These are phyloP conservation scores for Colletotrichum tropicale DNA, from an alignment of 2,329 filamentous ascomycete genomes.

Conservation along the genomic window DNA sequence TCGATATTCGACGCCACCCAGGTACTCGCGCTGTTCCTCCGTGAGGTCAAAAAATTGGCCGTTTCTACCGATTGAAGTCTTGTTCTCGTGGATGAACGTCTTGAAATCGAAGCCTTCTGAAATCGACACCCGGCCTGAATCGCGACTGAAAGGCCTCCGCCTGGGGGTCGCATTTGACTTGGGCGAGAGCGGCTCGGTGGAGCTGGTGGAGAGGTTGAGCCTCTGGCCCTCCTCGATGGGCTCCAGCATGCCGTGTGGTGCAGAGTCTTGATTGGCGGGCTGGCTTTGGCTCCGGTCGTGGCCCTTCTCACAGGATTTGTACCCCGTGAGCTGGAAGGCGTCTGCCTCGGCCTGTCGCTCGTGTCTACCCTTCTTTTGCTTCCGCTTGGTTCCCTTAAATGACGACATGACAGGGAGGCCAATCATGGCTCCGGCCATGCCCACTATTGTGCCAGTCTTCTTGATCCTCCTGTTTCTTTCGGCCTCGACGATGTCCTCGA, in stretches of 20 bases:
- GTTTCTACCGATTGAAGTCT: conserved; percentile 52
- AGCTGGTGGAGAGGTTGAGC: not conserved
- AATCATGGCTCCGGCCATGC: conserved; percentile 2
- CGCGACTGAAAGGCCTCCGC: conserved; percentile 25
- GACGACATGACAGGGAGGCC: conserved; percentile 26
- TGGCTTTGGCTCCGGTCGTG: not conserved
- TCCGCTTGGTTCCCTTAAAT: not conserved
- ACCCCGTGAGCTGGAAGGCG: not conserved
- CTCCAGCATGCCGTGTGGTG: not conserved
- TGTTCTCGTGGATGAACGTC: conserved; percentile 21
- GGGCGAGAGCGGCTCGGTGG: not conserved
- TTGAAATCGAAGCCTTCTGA: conserved; percentile 32
- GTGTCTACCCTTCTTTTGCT: not conserved
- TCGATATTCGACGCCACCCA: conserved; percentile 69
- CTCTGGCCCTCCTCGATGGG: conserved; percentile 2
- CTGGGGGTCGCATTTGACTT: not conserved
- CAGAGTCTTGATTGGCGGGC: not conserved
- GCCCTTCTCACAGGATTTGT: not conserved
- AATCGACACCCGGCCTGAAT: conserved; percentile 35
- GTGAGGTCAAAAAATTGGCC: conserved; percentile 59
- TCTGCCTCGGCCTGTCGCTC: conserved; percentile 11
- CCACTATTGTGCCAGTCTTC: conserved; percentile 25
- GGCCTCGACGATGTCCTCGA: conserved; percentile 55
- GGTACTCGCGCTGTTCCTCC: conserved; percentile 56
- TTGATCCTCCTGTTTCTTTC: conserved; percentile 37